phyloP scores from a whole-genome alignment of 352 stramenopile species.

The Globisporangium orthogonon region DNA sequence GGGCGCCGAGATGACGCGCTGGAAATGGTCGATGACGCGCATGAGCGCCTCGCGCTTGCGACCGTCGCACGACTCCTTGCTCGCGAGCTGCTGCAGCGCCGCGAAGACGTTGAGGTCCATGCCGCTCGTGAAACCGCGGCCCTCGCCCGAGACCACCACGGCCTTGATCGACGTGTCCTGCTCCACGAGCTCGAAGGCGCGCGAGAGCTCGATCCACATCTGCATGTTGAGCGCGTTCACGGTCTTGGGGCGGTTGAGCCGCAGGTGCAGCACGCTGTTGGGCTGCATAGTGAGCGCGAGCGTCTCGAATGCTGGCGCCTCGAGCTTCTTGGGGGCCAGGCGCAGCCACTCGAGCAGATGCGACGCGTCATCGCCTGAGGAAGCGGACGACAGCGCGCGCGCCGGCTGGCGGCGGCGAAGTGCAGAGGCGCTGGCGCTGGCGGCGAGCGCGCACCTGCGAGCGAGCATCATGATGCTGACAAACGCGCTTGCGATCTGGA shows the following conservation, averaged over 20 bases:
- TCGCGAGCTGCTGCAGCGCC: slow-evolving; percentile 60
- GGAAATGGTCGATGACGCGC: slow-evolving; percentile 75
- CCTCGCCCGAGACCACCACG: slow-evolving; percentile 74
- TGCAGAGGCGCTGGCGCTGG: neutral
- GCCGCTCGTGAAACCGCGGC: slow-evolving; percentile 78
- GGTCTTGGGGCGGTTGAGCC: slow-evolving; percentile 76
- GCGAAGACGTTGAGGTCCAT: slow-evolving; percentile 88
- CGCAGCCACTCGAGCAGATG: slow-evolving; percentile 58
- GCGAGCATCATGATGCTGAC: neutral
- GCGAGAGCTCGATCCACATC: slow-evolving; percentile 79
- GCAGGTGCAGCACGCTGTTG: slow-evolving; percentile 65
- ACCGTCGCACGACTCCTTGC: slow-evolving; percentile 58
- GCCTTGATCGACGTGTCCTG: slow-evolving; percentile 56
- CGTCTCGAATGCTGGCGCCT: slow-evolving; percentile 50
- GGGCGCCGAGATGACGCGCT: slow-evolving; percentile 76
- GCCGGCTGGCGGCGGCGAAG: neutral
- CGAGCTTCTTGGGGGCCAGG: slow-evolving; percentile 24
- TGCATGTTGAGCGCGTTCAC: slow-evolving; percentile 89
- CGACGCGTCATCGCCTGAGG: slow-evolving; percentile 27
- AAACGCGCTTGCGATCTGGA: neutral
- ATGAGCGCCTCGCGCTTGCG: slow-evolving; percentile 80
- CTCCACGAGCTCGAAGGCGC: slow-evolving; percentile 66
- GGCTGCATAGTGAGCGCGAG: slow-evolving; percentile 32
- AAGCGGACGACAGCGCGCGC: neutral
- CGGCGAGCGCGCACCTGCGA: neutral